Percentiles rank a stretch among this genome's conserved stretches.
phyloP scores from a whole-genome alignment of 805 yeast genomes.

The Blastobotrys muscicola region DNA sequence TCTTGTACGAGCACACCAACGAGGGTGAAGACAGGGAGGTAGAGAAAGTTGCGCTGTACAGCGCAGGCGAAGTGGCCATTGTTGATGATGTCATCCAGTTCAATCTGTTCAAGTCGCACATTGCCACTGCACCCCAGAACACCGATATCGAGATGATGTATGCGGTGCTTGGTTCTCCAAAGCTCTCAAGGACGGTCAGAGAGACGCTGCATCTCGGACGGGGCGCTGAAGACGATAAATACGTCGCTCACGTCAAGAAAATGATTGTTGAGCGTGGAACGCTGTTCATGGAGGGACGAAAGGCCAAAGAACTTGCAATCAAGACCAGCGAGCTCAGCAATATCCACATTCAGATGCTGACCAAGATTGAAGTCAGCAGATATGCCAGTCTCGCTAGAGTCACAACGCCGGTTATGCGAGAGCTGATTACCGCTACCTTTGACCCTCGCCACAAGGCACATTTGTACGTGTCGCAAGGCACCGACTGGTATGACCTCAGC shows the following conservation, averaged over 20 bases:
- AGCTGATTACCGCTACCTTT: slow-evolving; percentile 16
- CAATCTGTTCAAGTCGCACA: slow-evolving; percentile 26
- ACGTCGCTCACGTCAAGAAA: slow-evolving; percentile 10
- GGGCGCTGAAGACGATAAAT: slow-evolving; percentile 7
- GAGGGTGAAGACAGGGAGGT: slow-evolving; percentile 12
- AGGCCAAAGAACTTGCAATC: slow-evolving; percentile 7
- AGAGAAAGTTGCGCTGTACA: slow-evolving; percentile 17
- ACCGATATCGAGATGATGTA: slow-evolving; percentile 25
- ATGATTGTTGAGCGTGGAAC: slow-evolving; percentile 25
- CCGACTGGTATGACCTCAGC: slow-evolving; percentile 32
- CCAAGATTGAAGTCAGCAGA: slow-evolving; percentile 17
- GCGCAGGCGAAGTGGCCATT: slow-evolving; percentile 24
- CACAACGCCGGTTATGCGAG: slow-evolving; percentile 14
- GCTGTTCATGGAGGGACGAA: slow-evolving; percentile 25
- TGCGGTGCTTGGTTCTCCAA: slow-evolving; percentile 22
- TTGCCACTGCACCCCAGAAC: slow-evolving; percentile 29
- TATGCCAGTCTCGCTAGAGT: slow-evolving; percentile 11
- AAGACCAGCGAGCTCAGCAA: slow-evolving; percentile 8
- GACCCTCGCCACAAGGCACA: slow-evolving; percentile 3
- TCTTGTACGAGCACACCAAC: slow-evolving; percentile 13
- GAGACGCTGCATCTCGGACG: slow-evolving; percentile 23
- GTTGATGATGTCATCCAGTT: slow-evolving; percentile 30
- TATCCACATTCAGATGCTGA: slow-evolving; percentile 19
- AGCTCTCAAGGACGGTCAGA: slow-evolving; percentile 21
- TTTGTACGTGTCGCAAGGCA: slow-evolving; percentile 11